Base-by-base conservation (phyloP, 2,329 filamentous ascomycete species). In the Aspergillus eucalypticola region DNA sequence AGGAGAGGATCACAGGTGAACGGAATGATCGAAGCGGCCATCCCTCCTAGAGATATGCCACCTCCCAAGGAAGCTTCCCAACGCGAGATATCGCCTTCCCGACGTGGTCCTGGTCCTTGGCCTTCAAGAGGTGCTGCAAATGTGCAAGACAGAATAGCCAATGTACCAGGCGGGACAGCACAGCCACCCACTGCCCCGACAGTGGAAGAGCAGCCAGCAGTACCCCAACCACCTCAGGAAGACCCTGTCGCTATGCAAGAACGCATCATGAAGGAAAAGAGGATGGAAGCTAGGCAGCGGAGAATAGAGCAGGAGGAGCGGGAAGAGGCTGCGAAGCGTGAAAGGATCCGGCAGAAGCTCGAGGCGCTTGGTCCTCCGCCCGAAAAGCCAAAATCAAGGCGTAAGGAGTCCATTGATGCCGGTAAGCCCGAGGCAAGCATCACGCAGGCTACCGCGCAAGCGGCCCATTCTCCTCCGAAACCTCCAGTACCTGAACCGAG, bases 261-360 rank as follows among this genome's bases (percentile, higher is more conserved):
- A 72, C 82, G 83, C 32, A 78, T 87, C 23, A 86, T 87, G 83
- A 83, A 81, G 60, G 84, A 86, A 64, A 86, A 85, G 67, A 78
- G 84, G 42, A 78, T 86, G 67, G 76, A 82, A 58, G 84, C 83
- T 63, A 82, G 84, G 56, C 83, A 83, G 63, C 79, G 82, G 38
- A 76, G 78, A 59, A 66, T 82, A 62, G 83, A 84, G 62, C 81
- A 86, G 67, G 81, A 83, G 64, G 81, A 82, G 63, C 80, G 79
- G 59, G 82, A 85, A 67, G 83, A 86, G 67, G 82, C 83, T 27
- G 85, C 82, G 60, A 82, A 80, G 67, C 81, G 82, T 65, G 85
- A 86, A 69, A 79, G 85, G 42, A 83, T 87, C 60, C 78, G 82
- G 29, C 76, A 82, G 68, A 85, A 85, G 69, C 74, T 87, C 54